phyloP scores from a whole-genome alignment of 345 rosid genomes.

The Ailanthus altissimus region DNA sequence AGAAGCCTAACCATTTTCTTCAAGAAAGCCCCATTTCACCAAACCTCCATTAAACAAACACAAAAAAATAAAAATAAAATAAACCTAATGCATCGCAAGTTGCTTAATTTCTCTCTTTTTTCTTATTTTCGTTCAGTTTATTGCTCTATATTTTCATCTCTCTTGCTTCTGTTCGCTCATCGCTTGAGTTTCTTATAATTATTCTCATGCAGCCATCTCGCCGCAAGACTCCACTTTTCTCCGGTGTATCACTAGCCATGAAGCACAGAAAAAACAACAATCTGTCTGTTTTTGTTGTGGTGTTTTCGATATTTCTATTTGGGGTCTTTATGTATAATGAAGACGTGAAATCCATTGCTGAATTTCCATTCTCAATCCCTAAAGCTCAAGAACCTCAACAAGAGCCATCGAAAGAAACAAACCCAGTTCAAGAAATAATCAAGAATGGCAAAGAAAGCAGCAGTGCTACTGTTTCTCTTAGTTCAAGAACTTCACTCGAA shows the following conservation, averaged over 20 bases:
- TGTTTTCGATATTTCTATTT: constrained; percentile 58
- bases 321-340: constrained; percentile 70
- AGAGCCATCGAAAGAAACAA: constrained; percentile 22
- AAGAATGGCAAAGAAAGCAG: constrained; percentile 26
- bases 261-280: constrained; percentile 64
- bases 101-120: not conserved
- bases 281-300: constrained; percentile 62
- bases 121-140: constrained; percentile 20
- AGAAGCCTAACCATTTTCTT: constrained; percentile 46
- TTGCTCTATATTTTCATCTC: constrained; percentile 31
- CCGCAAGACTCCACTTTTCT: constrained; percentile 37
- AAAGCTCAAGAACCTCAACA: constrained; percentile 38
- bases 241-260: constrained; percentile 51
- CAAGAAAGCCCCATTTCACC: constrained; percentile 67
- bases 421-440: constrained; percentile 41
- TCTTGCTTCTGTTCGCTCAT: constrained; percentile 23
- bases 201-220: constrained; percentile 48
- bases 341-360: constrained; percentile 63
- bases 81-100: constrained; percentile 16
- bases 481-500: constrained; percentile 39
- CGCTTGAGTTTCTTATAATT: not conserved
- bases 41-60: constrained; percentile 48
- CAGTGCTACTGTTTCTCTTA: constrained; percentile 8
- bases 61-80: not conserved
- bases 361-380: constrained; percentile 73